phyloP scores from a whole-genome alignment of 2,329 filamentous ascomycete species.

The Botrytis byssoidea region DNA sequence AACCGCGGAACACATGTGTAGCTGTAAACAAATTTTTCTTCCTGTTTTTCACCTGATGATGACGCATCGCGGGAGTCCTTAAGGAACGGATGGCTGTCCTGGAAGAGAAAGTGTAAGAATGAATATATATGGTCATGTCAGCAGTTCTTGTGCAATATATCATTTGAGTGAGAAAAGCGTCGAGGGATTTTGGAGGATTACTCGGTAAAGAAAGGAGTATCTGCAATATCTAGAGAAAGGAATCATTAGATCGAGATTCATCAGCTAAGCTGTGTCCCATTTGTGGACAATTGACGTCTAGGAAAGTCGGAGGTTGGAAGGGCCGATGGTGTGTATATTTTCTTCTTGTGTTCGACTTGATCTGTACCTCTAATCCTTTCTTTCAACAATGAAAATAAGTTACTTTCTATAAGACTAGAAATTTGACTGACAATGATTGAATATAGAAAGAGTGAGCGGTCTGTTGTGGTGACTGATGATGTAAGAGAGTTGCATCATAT shows the following conservation, averaged over 20 bases:
- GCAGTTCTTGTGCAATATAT: constrained; percentile 19
- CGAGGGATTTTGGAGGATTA: background rate
- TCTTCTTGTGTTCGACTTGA: background rate
- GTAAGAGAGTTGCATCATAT: background rate
- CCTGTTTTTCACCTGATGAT: constrained; percentile 19
- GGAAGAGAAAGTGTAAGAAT: background rate
- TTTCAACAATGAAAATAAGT: background rate
- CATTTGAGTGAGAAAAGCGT: background rate
- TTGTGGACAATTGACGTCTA: background rate
- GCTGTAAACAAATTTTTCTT: constrained; percentile 17
- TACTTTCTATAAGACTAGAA: background rate
- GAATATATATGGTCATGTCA: constrained; percentile 19
- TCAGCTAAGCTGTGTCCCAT: background rate
- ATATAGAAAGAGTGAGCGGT: background rate
- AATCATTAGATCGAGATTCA: background rate
- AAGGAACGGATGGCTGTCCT: background rate
- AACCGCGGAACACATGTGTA: constrained; percentile 22
- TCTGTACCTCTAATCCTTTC: background rate
- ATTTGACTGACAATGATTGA: background rate
- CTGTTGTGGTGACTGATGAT: background rate
- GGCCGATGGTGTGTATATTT: constrained; percentile 2
- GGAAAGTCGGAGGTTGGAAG: background rate
- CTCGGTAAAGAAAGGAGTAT: constrained; percentile 19
- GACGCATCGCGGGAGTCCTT: constrained; percentile 15
- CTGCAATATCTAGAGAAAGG: background rate